phyloP scores from a whole-genome alignment of 768 basidiomycete genomes.

The Leccinum obscurum region DNA sequence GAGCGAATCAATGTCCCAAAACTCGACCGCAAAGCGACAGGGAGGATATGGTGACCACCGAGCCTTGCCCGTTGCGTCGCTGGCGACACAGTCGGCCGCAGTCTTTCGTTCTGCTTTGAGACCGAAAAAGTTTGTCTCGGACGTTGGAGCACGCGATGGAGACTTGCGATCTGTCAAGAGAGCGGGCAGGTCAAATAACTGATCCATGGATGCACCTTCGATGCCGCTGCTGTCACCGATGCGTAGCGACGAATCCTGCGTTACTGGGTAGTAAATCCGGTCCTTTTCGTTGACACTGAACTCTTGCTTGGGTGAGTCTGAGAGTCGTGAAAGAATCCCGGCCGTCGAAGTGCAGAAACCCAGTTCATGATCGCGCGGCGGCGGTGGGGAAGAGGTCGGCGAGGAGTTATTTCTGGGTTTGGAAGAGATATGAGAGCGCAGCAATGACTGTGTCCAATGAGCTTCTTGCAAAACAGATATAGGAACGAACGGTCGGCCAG shows the following conservation, averaged over 20 bases:
- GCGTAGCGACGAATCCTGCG: constrained; percentile 67
- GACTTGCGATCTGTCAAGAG: constrained; percentile 24
- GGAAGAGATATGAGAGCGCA: constrained; percentile 58
- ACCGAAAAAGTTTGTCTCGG: constrained; percentile 66
- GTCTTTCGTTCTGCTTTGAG: constrained; percentile 48
- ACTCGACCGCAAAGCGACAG: constrained; percentile 84
- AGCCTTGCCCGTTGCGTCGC: constrained; percentile 42
- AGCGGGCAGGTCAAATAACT: constrained; percentile 53
- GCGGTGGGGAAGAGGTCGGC: constrained; percentile 39
- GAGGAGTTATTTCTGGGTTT: constrained; percentile 29
- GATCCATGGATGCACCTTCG: constrained; percentile 63
- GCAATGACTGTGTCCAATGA: constrained; percentile 75
- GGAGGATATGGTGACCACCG: constrained; percentile 77
- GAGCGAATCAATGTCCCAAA: constrained; percentile 80
- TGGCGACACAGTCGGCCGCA: constrained; percentile 41
- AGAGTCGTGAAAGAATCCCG: constrained; percentile 44
- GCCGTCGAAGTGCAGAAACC: constrained; percentile 57
- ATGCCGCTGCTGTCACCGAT: constrained; percentile 67
- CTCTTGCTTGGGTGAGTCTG: constrained; percentile 20
- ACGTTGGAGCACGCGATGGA: constrained; percentile 29
- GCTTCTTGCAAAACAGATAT: constrained; percentile 68
- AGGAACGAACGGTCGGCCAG: constrained; percentile 67
- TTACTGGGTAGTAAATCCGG: constrained; percentile 61
- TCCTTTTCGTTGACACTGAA: constrained; percentile 19
- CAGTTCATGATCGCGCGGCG: constrained; percentile 55